These are phyloP conservation scores for Adansonia digitata DNA, from an alignment of 345 rosid genomes.

Conservation along the genomic window DNA sequence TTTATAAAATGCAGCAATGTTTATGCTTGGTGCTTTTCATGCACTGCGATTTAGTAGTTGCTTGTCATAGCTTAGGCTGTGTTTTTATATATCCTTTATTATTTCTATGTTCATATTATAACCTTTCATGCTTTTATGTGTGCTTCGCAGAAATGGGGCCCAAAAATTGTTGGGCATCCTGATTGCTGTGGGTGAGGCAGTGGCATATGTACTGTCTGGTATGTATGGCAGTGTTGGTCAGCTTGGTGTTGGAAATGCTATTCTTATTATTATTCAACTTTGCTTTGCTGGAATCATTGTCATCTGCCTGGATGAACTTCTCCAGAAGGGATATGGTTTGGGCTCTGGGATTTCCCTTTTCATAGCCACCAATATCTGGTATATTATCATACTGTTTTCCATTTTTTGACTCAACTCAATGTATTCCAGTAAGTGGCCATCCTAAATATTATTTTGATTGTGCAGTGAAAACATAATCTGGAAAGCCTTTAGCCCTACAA, in stretches of 20 bases:
- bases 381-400: constrained; percentile 4
- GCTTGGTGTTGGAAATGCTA: constrained; percentile 63
- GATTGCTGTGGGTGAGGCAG: constrained; percentile 63
- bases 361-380: constrained; percentile 70
- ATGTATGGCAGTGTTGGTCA: constrained; percentile 64
- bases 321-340: constrained; percentile 58
- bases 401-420: not conserved
- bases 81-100: not conserved
- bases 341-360: constrained; percentile 69
- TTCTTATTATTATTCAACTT: constrained; percentile 38
- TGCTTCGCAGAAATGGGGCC: constrained; percentile 46
- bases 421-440: not conserved
- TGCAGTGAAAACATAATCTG: constrained; percentile 68
- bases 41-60: not conserved
- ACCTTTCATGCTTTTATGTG: not conserved
- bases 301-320: constrained; percentile 58
- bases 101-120: not conserved
- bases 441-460: not conserved
- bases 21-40: not conserved
- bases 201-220: constrained; percentile 56
- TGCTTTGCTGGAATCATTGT: constrained; percentile 57
- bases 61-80: not conserved
- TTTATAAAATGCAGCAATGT: not conserved
- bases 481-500: constrained; percentile 74
- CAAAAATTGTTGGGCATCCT: constrained; percentile 64